Conservation (phyloP, 495 filamentous ascomycete species). For the Parathielavia hyrcaniae region DNA sequence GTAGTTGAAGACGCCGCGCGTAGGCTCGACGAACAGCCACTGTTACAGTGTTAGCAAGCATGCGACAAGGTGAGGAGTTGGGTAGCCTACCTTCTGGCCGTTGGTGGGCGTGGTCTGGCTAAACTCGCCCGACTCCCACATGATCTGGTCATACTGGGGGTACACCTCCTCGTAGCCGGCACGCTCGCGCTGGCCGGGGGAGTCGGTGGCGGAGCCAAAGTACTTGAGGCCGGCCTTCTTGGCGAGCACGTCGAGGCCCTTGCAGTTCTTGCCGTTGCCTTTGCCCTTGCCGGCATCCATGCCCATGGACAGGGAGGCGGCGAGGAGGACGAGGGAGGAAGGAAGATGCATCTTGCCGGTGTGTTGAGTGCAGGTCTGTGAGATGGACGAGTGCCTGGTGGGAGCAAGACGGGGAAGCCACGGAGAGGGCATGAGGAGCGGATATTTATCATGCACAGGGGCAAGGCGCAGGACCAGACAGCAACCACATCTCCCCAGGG, state of each 20-base stretch:
- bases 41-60: slow-evolving; percentile 1
- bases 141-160: slow-evolving; percentile 35
- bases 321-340: slow-evolving; percentile 18
- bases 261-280: neutral
- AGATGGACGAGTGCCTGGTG: neutral
- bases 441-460: slow-evolving; percentile 10
- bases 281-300: slow-evolving; percentile 16
- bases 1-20: slow-evolving; percentile 46
- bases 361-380: neutral
- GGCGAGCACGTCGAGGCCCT: slow-evolving; percentile 35
- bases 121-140: slow-evolving; percentile 44
- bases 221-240: slow-evolving; percentile 41
- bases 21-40: slow-evolving; percentile 50
- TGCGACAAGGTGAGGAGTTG: neutral
- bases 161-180: slow-evolving; percentile 23
- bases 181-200: slow-evolving; percentile 37
- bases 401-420: neutral
- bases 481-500: neutral
- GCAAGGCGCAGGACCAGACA: neutral
- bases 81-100: slow-evolving; percentile 37
- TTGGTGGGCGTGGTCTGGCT: slow-evolving; percentile 50
- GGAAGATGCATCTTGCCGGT: slow-evolving; percentile 21
- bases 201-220: slow-evolving; percentile 49
- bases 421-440: neutral
- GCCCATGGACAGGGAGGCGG: slow-evolving; percentile 14